phyloP scores from a whole-genome alignment of 805 yeast genomes.

The Hanseniaspora jakobsenii region DNA sequence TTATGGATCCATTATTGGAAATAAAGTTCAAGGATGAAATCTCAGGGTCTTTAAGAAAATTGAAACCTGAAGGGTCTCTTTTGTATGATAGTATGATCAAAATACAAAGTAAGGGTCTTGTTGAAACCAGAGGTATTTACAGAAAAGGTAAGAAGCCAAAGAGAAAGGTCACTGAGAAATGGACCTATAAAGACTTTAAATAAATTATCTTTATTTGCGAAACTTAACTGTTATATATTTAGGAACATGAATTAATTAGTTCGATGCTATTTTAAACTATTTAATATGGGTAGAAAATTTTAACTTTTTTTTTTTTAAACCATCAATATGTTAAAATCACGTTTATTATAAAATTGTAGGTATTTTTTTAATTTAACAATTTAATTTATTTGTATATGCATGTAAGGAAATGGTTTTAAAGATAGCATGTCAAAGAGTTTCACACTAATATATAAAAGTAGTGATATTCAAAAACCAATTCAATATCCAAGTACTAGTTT shows the following conservation, averaged over 20 bases:
- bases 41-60: constrained; percentile 66
- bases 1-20: constrained; percentile 42
- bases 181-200: constrained; percentile 84
- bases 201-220: constrained; percentile 23
- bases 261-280: no score
- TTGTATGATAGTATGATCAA: constrained; percentile 70
- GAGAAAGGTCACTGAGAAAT: constrained; percentile 75
- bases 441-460: no score
- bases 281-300: no score
- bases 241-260: neutral
- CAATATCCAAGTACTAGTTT: no score
- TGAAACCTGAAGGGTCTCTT: constrained; percentile 84
- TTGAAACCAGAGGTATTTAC: constrained; percentile 67
- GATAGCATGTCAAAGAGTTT: no score
- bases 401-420: no score
- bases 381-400: no score
- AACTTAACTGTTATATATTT: constrained; percentile 1
- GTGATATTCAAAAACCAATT: no score
- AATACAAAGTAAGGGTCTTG: constrained; percentile 71
- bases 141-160: constrained; percentile 54
- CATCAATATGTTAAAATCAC: no score
- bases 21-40: constrained; percentile 83
- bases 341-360: no score
- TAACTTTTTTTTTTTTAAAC: no score
- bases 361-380: no score